These are phyloP conservation scores for Phytophthora kernoviae DNA, from an alignment of 352 stramenopile genomes.

Conservation along the genomic window DNA sequence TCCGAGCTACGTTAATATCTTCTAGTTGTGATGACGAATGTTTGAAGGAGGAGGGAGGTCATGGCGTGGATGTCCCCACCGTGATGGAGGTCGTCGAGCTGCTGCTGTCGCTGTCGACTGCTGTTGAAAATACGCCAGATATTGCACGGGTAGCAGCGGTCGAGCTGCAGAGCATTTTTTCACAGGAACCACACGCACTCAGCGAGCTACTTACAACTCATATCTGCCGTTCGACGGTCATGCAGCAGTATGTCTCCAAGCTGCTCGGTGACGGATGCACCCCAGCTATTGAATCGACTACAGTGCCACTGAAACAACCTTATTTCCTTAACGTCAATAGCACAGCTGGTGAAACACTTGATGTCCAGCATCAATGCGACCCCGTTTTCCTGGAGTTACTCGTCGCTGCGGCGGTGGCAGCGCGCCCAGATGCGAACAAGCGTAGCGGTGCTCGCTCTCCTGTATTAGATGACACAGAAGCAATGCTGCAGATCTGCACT, in stretches of 20 bases:
- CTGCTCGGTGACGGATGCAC: conserved; percentile 6
- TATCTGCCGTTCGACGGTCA: conserved; percentile 22
- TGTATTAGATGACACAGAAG: conserved; percentile 24
- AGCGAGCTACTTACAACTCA: conserved; percentile 25
- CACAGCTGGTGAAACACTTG: not conserved
- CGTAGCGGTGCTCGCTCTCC: conserved; percentile 15
- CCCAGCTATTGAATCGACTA: not conserved
- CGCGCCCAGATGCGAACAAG: conserved; percentile 12
- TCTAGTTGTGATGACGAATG: conserved; percentile 13
- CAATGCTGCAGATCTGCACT: conserved; percentile 31
- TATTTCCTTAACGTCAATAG: not conserved
- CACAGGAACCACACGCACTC: conserved; percentile 10
- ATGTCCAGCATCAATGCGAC: conserved; percentile 8
- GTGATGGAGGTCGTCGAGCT: conserved; percentile 33
- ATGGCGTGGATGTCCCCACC: conserved; percentile 10
- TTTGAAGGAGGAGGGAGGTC: conserved; percentile 6
- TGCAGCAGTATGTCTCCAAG: conserved; percentile 21
- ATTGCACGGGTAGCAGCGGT: conserved; percentile 14
- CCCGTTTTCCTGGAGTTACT: conserved; percentile 23
- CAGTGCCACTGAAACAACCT: not conserved
- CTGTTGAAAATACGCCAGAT: conserved; percentile 6
- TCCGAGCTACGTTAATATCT: conserved; percentile 20
- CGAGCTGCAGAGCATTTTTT: conserved; percentile 23
- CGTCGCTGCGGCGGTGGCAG: conserved; percentile 13
- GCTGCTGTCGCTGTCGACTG: conserved; percentile 23